Evolutionary conservation across 495 filamentous ascomycete species (phyloP).

Genomic region (Talaromyces liani): DNA sequence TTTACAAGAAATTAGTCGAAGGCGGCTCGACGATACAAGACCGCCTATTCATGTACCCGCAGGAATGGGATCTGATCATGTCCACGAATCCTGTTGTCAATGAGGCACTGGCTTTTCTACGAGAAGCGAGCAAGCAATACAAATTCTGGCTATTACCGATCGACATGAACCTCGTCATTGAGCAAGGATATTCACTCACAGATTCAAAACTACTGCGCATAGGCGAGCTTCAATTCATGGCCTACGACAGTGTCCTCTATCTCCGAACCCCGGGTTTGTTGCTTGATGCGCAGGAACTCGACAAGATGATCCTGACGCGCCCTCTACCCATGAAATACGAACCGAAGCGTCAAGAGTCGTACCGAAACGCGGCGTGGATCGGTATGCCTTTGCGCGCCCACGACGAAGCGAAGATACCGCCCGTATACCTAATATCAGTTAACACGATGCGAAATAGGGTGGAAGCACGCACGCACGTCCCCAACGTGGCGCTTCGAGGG

Average conservation of each 20-base stretch:
- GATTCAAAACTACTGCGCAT: conserved; percentile 36
- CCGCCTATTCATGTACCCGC: conserved; percentile 43
- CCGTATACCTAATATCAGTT: conserved; percentile 36
- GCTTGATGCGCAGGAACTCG: conserved; percentile 30
- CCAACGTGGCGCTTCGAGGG: conserved; percentile 27
- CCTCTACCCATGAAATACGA: conserved; percentile 31
- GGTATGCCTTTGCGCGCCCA: conserved; percentile 32
- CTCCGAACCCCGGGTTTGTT: conserved; percentile 34
- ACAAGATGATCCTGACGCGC: conserved; percentile 28
- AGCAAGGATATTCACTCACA: conserved; percentile 27
- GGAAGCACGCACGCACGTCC: conserved; percentile 37
- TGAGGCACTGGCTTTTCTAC: conserved; percentile 27
- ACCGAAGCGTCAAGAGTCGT: conserved; percentile 29
- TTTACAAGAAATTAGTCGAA: conserved; percentile 34
- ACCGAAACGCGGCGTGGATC: conserved; percentile 38
- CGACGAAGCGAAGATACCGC: conserved; percentile 26
- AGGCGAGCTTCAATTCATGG: conserved; percentile 42
- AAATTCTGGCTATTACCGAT: conserved; percentile 41
- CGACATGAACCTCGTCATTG: conserved; percentile 31
- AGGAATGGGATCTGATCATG: conserved; percentile 34
- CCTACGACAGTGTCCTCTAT: conserved; percentile 39
- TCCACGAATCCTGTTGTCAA: conserved; percentile 19
- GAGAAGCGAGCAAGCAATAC: conserved; percentile 32
- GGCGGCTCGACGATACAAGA: conserved; percentile 32
- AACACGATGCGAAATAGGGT: conserved; percentile 30